Conservation (phyloP, 768 basidiomycete species). For the Hirschioporus abietinus region DNA sequence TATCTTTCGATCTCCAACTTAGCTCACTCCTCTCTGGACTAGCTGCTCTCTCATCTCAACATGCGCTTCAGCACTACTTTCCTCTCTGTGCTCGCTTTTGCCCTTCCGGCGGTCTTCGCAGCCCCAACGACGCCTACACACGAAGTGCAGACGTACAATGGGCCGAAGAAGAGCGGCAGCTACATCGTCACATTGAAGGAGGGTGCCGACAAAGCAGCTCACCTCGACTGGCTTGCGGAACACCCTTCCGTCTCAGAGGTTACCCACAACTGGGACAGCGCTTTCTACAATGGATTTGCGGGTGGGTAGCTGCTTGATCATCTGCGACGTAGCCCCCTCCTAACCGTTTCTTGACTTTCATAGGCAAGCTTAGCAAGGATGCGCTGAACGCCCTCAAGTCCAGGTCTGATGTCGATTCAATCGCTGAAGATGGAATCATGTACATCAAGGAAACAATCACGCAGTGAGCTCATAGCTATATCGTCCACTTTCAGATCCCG, state of each 20-base stretch:
- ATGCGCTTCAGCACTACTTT: conserved; percentile 6
- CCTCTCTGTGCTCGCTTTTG: neutral
- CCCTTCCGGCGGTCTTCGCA: conserved; percentile 1
- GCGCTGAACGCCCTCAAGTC: conserved; percentile 23
- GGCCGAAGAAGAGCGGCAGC: conserved; percentile 11
- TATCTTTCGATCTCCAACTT: neutral
- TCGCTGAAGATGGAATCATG: conserved; percentile 28
- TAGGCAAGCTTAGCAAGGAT: conserved; percentile 16
- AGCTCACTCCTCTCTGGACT: neutral
- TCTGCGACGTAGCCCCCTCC: neutral
- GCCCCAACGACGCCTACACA: conserved; percentile 5
- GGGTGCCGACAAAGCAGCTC: conserved; percentile 15
- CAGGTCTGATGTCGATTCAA: conserved; percentile 22
- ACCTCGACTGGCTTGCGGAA: conserved; percentile 13
- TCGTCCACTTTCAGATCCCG: neutral
- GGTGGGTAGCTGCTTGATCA: conserved; percentile 12
- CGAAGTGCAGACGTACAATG: conserved; percentile 12
- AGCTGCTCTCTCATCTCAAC: neutral
- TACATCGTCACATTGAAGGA: conserved; percentile 24
- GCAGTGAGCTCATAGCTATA: conserved; percentile 7
- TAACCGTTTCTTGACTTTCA: neutral
- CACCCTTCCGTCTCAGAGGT: conserved; percentile 6
- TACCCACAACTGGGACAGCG: conserved; percentile 20
- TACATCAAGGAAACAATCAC: conserved; percentile 15
- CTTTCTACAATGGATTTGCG: conserved; percentile 22